Conservation (phyloP, 2,329 filamentous ascomycete species). For the Fusarium austroafricanum region DNA sequence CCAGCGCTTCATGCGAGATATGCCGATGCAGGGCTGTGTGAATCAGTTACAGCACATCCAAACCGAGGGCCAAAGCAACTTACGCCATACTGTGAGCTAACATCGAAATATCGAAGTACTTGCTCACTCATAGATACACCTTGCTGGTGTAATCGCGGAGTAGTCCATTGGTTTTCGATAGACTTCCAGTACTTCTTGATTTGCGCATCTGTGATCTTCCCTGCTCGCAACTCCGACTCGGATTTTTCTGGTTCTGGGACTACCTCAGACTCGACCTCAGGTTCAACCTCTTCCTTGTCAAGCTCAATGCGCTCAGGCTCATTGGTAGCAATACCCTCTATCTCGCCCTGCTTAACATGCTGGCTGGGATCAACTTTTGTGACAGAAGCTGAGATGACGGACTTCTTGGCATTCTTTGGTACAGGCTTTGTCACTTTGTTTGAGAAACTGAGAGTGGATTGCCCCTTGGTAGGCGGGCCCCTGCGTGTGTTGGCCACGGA, state of each 20-base stretch:
- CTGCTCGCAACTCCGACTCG: conserved; percentile 67
- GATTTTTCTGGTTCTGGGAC: conserved; percentile 56
- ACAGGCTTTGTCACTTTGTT: conserved; percentile 67
- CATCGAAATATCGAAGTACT: conserved; percentile 90
- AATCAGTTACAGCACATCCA: conserved; percentile 2
- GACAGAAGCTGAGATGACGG: conserved; percentile 51
- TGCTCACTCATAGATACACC: conserved; percentile 81
- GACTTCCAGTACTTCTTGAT: conserved; percentile 82
- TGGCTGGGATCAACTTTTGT: conserved; percentile 50
- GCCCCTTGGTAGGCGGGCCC: conserved; percentile 56
- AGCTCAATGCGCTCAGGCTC: conserved; percentile 35
- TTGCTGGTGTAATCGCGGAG: conserved; percentile 81
- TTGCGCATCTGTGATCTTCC: conserved; percentile 73
- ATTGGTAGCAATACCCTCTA: conserved; percentile 32
- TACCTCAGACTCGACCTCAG: conserved; percentile 28
- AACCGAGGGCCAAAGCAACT: conserved; percentile 54
- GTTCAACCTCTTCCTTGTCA: conserved; percentile 37
- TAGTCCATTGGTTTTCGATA: conserved; percentile 75
- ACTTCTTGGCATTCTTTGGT: conserved; percentile 60
- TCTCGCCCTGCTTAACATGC: conserved; percentile 32
- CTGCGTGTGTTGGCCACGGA: conserved; percentile 56
- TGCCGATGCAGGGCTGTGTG: conserved; percentile 82
- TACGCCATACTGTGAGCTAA: conserved; percentile 91
- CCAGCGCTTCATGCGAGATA: conserved; percentile 85
- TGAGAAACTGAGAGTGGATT: conserved; percentile 67